Percentiles rank a stretch among this genome's conserved stretches.
phyloP scores from a whole-genome alignment of 2,329 filamentous ascomycete species.

The Fusarium goolgardi region DNA sequence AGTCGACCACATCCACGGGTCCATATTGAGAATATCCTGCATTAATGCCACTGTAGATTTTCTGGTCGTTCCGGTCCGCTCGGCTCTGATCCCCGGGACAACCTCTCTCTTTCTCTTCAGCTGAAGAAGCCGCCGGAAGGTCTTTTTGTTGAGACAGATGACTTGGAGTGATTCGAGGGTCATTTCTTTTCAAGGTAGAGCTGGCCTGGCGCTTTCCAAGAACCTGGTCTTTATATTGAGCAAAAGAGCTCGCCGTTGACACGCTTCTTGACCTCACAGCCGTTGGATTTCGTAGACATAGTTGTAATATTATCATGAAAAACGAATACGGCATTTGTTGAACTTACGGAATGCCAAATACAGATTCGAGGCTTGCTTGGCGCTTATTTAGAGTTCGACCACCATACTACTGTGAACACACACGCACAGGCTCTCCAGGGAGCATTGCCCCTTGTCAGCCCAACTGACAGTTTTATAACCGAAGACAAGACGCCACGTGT shows the following conservation, averaged over 20 bases:
- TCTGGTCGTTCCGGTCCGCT: constrained; percentile 13
- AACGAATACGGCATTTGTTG: constrained; percentile 1
- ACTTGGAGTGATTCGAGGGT: neutral
- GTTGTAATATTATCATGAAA: neutral
- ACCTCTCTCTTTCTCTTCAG: neutral
- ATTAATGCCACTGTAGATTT: constrained; percentile 4
- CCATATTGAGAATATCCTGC: constrained; percentile 6
- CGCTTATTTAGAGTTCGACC: constrained; percentile 28
- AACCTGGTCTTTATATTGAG: neutral
- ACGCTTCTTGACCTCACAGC: constrained; percentile 2
- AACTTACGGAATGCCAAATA: constrained; percentile 8
- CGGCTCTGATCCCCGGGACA: neutral
- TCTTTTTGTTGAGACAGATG: neutral
- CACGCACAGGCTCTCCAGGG: constrained; percentile 6
- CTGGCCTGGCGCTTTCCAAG: neutral
- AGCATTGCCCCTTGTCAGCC: constrained; percentile 13
- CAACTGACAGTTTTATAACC: constrained; percentile 37
- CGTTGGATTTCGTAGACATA: constrained; percentile 4
- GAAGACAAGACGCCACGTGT: constrained; percentile 42
- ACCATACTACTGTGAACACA: neutral
- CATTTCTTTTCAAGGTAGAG: neutral
- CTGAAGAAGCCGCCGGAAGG: constrained; percentile 2
- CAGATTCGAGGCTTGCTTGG: constrained; percentile 10
- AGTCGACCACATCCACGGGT: constrained; percentile 3
- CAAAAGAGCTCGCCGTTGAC: neutral